These are phyloP conservation scores for Fusarium veterinarium DNA, from an alignment of 2,329 filamentous ascomycete genomes.

Conservation along the genomic window DNA sequence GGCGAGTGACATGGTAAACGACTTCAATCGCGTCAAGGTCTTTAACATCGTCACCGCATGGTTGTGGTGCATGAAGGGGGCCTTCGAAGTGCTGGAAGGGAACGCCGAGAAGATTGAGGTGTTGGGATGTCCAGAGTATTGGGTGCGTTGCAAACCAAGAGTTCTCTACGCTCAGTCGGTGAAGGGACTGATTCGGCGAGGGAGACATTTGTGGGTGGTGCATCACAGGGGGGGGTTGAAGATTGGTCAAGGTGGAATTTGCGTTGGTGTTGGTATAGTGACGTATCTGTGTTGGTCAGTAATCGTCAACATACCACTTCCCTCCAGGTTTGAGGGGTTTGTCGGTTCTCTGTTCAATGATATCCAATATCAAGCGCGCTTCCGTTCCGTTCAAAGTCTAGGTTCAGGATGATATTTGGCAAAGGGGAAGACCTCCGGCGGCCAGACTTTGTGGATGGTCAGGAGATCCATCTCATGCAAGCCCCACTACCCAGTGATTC, in stretches of 20 bases:
- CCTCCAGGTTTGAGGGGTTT: too few relatives aligned
- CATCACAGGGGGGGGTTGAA: neutral
- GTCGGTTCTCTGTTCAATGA: too few relatives aligned
- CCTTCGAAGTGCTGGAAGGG: neutral
- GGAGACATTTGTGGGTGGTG: neutral
- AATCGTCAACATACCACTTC: neutral
- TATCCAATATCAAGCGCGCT: too few relatives aligned
- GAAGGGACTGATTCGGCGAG: neutral
- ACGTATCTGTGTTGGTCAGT: neutral
- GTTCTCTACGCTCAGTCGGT: neutral
- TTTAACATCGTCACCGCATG: neutral
- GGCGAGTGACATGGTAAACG: neutral
- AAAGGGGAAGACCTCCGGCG: too few relatives aligned
- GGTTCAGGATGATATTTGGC: too few relatives aligned
- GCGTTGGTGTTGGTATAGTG: neutral
- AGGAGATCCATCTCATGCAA: accelerated
- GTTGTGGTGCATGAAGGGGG: neutral
- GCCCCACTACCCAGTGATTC: neutral
- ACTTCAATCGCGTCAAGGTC: neutral
- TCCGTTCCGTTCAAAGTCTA: too few relatives aligned
- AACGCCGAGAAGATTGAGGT: neutral
- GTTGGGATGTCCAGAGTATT: neutral
- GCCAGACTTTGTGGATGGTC: neutral
- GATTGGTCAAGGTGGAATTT: neutral
- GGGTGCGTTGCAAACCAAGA: neutral